Evolutionary conservation across 2,329 filamentous ascomycete genomes (phyloP).

Genomic region (Fusarium cyanostomum): DNA sequence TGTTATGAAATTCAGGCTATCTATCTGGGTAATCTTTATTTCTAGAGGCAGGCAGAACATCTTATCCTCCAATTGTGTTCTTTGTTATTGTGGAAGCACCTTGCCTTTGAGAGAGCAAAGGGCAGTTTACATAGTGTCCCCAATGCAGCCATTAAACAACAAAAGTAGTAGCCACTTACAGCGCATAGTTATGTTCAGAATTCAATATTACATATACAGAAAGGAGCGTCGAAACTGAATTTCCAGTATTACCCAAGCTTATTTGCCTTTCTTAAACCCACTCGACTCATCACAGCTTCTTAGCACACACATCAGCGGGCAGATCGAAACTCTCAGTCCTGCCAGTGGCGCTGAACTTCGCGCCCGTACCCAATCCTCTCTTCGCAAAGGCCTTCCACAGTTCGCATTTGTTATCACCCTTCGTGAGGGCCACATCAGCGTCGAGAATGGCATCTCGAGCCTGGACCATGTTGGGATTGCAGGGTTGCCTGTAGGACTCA

Average conservation of each 20-base stretch:
- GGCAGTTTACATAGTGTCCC: no score
- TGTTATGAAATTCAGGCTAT: no score
- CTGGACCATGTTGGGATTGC: conserved; percentile 62
- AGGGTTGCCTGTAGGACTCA: conserved; percentile 55
- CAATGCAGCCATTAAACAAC: no score
- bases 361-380: conserved; percentile 59
- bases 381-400: conserved; percentile 67
- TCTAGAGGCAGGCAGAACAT: no score
- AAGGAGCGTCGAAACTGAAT: neutral
- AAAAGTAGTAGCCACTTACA: no score
- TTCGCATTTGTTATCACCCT: conserved; percentile 59
- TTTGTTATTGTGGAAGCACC: no score
- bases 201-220: no score
- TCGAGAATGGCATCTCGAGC: conserved; percentile 66
- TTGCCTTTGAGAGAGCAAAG: no score
- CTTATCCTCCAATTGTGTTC: no score
- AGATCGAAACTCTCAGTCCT: conserved; percentile 47
- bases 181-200: no score
- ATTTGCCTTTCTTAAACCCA: no score
- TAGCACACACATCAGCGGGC: conserved; percentile 39
- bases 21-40: no score
- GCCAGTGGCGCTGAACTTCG: conserved; percentile 43
- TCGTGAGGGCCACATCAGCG: conserved; percentile 61
- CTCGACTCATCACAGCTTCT: neutral
- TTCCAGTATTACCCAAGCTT: neutral